A percentile compares a stretch with the other conserved stretches of the same genome.
Evolutionary conservation across 208 protist species (phyloP).

Genomic region (Acanthamoeba lenticulata): DNA sequence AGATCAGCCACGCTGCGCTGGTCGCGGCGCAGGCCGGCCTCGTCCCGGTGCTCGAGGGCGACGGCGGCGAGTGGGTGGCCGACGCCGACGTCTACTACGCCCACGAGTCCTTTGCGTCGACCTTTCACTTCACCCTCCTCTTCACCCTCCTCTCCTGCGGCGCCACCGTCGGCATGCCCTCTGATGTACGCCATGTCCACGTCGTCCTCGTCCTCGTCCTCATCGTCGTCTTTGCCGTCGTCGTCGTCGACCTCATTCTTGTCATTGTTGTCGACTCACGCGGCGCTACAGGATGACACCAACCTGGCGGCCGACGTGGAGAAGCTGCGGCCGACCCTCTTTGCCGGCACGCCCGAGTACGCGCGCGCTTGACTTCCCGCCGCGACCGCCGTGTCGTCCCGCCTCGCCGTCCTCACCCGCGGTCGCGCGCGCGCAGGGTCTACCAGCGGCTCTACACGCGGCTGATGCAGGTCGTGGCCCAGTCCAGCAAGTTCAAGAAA

Average conservation of each 20-base stretch:
- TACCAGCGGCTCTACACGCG: constrained; percentile 15
- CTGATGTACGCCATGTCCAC: not conserved
- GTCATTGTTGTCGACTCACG: not conserved
- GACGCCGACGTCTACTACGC: not conserved
- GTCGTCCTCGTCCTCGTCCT: not conserved
- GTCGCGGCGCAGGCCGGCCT: constrained; percentile 43
- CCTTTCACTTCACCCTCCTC: not conserved
- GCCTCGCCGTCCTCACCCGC: not conserved
- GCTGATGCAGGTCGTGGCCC: not conserved
- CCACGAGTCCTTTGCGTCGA: not conserved
- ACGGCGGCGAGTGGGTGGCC: not conserved
- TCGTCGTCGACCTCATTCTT: not conserved
- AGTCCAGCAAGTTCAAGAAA: constrained; percentile 32
- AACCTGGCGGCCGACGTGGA: not conserved
- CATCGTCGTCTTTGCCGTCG: not conserved
- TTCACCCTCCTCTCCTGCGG: not conserved
- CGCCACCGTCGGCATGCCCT: constrained; percentile 32
- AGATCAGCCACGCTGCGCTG: constrained; percentile 6
- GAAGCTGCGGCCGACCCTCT: constrained; percentile 20
- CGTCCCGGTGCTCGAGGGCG: not conserved
- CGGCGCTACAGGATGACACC: not conserved
- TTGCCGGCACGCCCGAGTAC: constrained; percentile 20
- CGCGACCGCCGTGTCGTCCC: too few species aligned
- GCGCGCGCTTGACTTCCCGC: too few species aligned
- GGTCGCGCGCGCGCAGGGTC: too few species aligned